phyloP scores from a whole-genome alignment of 2,329 filamentous ascomycete genomes.

The Diaporthe batatas region DNA sequence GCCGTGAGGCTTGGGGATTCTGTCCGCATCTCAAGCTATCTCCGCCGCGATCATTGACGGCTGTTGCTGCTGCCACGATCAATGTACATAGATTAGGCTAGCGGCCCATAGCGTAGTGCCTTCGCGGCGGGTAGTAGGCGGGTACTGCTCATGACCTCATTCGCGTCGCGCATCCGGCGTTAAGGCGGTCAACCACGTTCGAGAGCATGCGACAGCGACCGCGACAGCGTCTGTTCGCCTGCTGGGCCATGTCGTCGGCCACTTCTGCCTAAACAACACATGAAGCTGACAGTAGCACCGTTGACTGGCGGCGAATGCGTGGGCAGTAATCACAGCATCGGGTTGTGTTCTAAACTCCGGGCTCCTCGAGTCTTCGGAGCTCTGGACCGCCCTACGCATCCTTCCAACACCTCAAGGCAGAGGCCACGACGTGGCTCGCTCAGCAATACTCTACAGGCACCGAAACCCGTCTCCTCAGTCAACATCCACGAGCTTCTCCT shows the following conservation, averaged over 20 bases:
- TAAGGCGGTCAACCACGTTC: not conserved
- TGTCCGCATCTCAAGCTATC: slow-evolving; percentile 10
- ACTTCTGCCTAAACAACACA: not conserved
- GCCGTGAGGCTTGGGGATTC: slow-evolving; percentile 10
- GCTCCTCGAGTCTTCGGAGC: too few species aligned
- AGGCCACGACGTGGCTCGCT: not conserved
- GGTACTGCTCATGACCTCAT: slow-evolving; percentile 23
- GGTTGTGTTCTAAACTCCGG: not conserved
- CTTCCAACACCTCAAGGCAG: too few species aligned
- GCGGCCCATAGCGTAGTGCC: not conserved
- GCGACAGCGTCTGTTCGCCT: not conserved
- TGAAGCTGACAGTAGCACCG: not conserved
- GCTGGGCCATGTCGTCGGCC: not conserved
- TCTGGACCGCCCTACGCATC: too few species aligned
- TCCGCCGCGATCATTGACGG: slow-evolving; percentile 1
- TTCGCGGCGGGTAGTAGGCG: not conserved
- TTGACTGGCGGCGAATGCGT: not conserved
- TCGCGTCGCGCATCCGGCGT: slow-evolving; percentile 20
- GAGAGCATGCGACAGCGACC: not conserved
- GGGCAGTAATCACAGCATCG: not conserved
- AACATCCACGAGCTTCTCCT: slow-evolving; percentile 34
- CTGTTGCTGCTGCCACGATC: not conserved
- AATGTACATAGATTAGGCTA: not conserved
- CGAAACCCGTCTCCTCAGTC: not conserved
- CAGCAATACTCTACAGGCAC: not conserved